Percentiles rank a stretch among this genome's conserved stretches.
These are phyloP conservation scores for Yarrowia sp. DNA, from an alignment of 805 yeast species.

Conservation along the genomic window DNA sequence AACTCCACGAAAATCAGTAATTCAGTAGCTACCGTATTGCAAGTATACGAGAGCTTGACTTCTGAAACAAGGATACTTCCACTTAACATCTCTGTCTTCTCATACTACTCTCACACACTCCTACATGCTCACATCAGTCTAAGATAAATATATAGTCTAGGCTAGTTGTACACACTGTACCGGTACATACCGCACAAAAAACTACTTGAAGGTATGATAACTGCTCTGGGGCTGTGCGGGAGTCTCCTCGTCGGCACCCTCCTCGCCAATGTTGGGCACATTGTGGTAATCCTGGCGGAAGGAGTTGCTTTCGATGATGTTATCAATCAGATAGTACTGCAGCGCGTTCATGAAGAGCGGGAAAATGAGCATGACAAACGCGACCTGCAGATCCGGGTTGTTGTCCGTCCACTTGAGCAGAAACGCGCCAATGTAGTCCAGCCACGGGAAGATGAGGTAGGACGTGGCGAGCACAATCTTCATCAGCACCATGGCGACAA, in stretches of 20 bases:
- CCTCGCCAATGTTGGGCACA: slow-evolving; percentile 6
- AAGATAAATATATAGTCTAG: not conserved
- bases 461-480: slow-evolving; percentile 60
- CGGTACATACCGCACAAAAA: too few relatives aligned
- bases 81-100: too few relatives aligned
- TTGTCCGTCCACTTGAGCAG: slow-evolving; percentile 79
- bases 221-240: not conserved
- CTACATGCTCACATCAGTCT: too few relatives aligned
- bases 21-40: too few relatives aligned
- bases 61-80: too few relatives aligned
- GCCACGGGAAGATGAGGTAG: slow-evolving; percentile 59
- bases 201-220: slow-evolving; percentile 8
- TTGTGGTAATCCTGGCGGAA: slow-evolving; percentile 34
- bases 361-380: slow-evolving; percentile 71
- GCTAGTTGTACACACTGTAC: too few relatives aligned
- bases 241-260: not conserved
- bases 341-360: slow-evolving; percentile 46
- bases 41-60: too few relatives aligned
- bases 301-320: slow-evolving; percentile 50
- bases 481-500: slow-evolving; percentile 59
- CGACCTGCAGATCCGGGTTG: slow-evolving; percentile 78
- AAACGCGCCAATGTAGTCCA: slow-evolving; percentile 69
- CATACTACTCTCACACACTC: too few relatives aligned
- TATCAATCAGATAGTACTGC: slow-evolving; percentile 58
- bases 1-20: too few relatives aligned